Percentiles rank a stretch among this genome's conserved stretches.
Evolutionary conservation across 2,329 filamentous ascomycete genomes (phyloP).

Genomic region (Blastomyces percursus): DNA sequence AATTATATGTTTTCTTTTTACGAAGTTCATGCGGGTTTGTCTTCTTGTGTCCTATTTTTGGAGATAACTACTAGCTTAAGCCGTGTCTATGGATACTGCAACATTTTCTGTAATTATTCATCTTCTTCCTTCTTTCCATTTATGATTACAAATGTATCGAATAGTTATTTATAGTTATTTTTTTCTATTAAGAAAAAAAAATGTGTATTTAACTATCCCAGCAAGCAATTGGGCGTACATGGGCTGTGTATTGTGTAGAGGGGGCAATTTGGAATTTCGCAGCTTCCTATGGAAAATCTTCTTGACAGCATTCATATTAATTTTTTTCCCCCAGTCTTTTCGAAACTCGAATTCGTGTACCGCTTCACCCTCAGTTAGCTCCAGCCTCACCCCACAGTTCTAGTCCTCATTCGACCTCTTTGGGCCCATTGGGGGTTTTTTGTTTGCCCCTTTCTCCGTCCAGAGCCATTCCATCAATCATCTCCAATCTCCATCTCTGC

Average conservation of each 20-base stretch:
- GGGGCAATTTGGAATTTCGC: neutral
- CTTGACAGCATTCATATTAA: neutral
- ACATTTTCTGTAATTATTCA: neutral
- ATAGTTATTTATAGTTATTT: neutral
- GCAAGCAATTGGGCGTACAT: neutral
- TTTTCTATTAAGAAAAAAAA: no score
- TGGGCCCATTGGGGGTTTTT: neutral
- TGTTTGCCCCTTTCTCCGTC: neutral
- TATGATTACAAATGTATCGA: neutral
- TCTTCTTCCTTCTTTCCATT: neutral
- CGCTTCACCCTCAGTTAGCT: neutral
- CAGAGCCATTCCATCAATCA: slow-evolving; percentile 2
- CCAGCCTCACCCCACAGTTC: neutral
- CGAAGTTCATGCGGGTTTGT: slow-evolving; percentile 1
- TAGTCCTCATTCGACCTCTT: neutral
- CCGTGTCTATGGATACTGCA: neutral
- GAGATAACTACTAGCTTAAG: neutral
- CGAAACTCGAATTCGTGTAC: neutral
- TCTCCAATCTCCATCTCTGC: neutral
- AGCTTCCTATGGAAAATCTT: neutral
- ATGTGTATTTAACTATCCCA: neutral
- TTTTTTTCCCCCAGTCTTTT: no score
- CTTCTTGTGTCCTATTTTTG: neutral
- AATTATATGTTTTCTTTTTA: slow-evolving; percentile 6
- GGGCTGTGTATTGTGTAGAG: neutral